Evolutionary conservation across 2,329 filamentous ascomycete species (phyloP).

Genomic region (Sordariomycetes sp.): DNA sequence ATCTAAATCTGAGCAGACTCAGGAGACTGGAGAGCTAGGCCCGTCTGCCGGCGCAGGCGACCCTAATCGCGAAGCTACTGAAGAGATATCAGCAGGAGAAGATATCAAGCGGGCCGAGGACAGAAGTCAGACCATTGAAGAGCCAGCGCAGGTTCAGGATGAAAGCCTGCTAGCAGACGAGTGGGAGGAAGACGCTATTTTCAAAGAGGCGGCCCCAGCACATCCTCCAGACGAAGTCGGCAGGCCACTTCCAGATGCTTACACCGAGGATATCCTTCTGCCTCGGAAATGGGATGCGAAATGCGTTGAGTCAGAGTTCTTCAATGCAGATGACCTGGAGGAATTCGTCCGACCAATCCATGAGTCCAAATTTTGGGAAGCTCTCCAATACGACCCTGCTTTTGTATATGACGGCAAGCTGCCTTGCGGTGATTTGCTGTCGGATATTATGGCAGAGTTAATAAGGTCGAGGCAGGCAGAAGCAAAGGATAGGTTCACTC

Average conservation of each 20-base stretch:
- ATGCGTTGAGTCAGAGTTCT: conserved; percentile 33
- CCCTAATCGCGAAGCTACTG: too few species aligned
- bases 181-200: conserved; percentile 28
- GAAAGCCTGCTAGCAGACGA: conserved; percentile 7
- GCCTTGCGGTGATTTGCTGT: neutral
- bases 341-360: conserved; percentile 32
- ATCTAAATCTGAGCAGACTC: too few species aligned
- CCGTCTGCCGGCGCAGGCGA: too few species aligned
- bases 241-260: conserved; percentile 31
- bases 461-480: too few species aligned
- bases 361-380: conserved; percentile 28
- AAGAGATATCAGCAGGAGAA: too few species aligned
- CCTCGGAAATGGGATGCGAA: conserved; percentile 32
- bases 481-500: too few species aligned
- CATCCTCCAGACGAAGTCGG: conserved; percentile 36
- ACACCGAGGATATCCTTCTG: conserved; percentile 34
- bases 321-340: conserved; percentile 29
- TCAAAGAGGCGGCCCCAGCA: conserved; percentile 20
- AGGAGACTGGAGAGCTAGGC: too few species aligned
- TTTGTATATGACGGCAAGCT: conserved; percentile 17
- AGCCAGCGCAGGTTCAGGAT: neutral
- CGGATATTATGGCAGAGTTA: neutral
- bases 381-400: conserved; percentile 31
- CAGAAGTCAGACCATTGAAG: neutral
- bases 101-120: neutral